Evolutionary conservation across 2,329 filamentous ascomycete genomes (phyloP).

Genomic region (Cryphonectria naterciae): DNA sequence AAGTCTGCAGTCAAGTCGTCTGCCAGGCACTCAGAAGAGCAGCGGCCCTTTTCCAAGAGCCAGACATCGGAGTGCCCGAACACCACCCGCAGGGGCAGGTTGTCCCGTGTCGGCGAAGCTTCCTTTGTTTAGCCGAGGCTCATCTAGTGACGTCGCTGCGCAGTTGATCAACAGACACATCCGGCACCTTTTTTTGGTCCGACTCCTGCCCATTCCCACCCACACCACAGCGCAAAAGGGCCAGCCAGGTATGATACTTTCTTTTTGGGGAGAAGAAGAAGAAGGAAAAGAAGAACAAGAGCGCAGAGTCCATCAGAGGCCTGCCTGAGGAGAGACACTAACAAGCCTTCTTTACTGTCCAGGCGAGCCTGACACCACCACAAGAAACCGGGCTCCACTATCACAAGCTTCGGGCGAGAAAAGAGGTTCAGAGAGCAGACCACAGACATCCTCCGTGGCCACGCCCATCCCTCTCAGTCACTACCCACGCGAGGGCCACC

Average conservation of each 20-base stretch:
- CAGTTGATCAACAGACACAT: not conserved
- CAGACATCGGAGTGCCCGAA: not conserved
- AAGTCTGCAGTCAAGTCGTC: not conserved
- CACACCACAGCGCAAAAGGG: not conserved
- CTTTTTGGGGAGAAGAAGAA: not conserved
- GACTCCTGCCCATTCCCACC: not conserved
- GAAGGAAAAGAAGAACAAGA: not conserved
- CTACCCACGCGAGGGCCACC: not conserved
- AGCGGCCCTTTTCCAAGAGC: not conserved
- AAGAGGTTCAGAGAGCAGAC: not conserved
- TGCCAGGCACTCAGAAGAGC: not conserved
- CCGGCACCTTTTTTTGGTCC: not conserved
- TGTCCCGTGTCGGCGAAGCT: not conserved
- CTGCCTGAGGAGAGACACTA: not conserved
- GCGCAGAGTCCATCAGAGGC: not conserved
- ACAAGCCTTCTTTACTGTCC: not conserved
- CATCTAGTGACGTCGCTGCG: not conserved
- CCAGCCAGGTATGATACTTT: not conserved
- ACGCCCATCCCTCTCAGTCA: no score
- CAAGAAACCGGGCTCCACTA: not conserved
- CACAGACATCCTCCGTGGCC: not conserved
- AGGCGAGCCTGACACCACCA: no score
- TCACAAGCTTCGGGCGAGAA: not conserved
- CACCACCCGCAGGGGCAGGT: not conserved
- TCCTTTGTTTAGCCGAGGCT: not conserved